Base-by-base conservation (phyloP, 2,329 filamentous ascomycete species). In the Aspergillus melleus region DNA sequence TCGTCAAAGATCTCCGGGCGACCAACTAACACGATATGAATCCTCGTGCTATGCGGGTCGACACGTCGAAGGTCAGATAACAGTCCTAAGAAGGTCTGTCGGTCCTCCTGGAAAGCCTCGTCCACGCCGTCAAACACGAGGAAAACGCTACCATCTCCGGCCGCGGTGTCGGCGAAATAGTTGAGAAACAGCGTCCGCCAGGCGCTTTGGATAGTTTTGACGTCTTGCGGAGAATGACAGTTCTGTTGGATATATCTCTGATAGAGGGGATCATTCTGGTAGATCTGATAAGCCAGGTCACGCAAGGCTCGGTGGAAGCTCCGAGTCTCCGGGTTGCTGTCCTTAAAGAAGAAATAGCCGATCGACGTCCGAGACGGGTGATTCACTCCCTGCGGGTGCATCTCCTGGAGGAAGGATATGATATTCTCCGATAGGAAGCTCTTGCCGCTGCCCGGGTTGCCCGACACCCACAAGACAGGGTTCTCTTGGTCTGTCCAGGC, bases 271-370 rank as follows among this genome's bases (percentile, higher is more conserved):
- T 83, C 80, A 51, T 75, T 76, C 57, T 81, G 75, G 58, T 77
- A 79, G 32, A 83, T 72, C 59, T 83, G 80, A 59, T 79, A 81
- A 0, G 81, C 80, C 11, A 83, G 63, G 39, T 81, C 79, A 0
- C 79, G 72, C 5, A 83, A 70, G 1, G 79, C 80, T 55, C 80
- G 78, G 10, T 78, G 72, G 8, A 81, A 73, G 4, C 78, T 81
- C 47, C 79, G 69, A 0, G 79, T 80, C 39, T 80, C 74, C 1
- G 80, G 78, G 55, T 80, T 79, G 60, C 80, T 79, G 54, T 80
- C 77, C 26, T 79, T 76, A 66, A 82, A 82, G 67, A 80, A 83
- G 57, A 81, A 81, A 66, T 81, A 83, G 0, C 72, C 80, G n/a
- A 77, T 65, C 11, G 74, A 76, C 0, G 69, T 56, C 11, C 55